phyloP scores from a whole-genome alignment of 1,139 yeast species.

The Nakaseomyces kungkrabaensis region DNA sequence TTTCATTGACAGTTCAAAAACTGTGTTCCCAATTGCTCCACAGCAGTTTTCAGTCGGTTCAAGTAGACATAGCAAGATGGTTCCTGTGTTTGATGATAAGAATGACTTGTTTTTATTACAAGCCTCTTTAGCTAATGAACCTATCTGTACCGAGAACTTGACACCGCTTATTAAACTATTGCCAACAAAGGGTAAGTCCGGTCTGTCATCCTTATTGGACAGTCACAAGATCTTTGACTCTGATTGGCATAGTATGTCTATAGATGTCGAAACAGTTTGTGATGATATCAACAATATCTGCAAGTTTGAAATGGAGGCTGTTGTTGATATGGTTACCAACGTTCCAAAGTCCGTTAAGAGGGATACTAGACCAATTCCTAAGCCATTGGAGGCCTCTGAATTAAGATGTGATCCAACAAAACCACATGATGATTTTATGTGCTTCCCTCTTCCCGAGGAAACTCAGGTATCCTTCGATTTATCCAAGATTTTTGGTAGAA shows the following conservation, averaged over 20 bases:
- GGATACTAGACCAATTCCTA: conserved; percentile 63
- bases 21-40: conserved; percentile 58
- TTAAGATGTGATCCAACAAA: conserved; percentile 64
- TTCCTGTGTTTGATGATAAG: conserved; percentile 24
- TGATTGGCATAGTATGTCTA: conserved; percentile 88
- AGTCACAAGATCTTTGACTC: conserved; percentile 96
- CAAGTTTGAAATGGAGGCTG: conserved; percentile 50
- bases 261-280: conserved; percentile 65
- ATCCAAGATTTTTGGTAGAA: conserved; percentile 58
- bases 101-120: conserved; percentile 48
- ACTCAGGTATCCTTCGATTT: conserved; percentile 45
- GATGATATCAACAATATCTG: conserved; percentile 32
- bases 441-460: conserved; percentile 65
- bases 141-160: conserved; percentile 92
- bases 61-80: conserved; percentile 10
- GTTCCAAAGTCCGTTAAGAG: conserved; percentile 58
- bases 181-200: conserved; percentile 90
- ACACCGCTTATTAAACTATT: conserved; percentile 85
- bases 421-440: conserved; percentile 49
- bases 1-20: conserved; percentile 69
- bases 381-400: conserved; percentile 58
- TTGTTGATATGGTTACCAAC: conserved; percentile 68
- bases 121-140: conserved; percentile 91
- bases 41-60: conserved; percentile 29
- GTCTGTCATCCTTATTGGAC: conserved; percentile 73